Conservation (phyloP, 139 green algal species). For the Gonium pectorale region DNA sequence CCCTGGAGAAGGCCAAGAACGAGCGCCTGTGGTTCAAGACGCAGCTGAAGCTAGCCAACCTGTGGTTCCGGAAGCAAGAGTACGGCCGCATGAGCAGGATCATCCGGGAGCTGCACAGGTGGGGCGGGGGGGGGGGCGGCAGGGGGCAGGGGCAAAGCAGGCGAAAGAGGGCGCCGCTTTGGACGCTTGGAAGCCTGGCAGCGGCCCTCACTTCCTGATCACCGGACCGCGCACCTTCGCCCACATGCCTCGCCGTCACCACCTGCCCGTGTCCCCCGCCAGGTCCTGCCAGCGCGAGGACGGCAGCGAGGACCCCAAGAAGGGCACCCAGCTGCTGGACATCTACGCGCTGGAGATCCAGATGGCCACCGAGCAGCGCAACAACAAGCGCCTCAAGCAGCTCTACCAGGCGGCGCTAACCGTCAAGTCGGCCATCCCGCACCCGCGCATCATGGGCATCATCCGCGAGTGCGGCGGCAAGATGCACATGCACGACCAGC, state of each 20-base stretch:
- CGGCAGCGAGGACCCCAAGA: slow-evolving; percentile 94
- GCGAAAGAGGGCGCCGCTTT: too few relatives aligned
- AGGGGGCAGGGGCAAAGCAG: neutral
- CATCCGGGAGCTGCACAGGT: slow-evolving; percentile 92
- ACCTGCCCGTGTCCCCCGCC: too few relatives aligned
- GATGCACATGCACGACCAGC: slow-evolving; percentile 97
- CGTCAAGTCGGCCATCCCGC: slow-evolving; percentile 96
- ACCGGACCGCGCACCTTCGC: too few relatives aligned
- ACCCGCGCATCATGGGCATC: slow-evolving; percentile 97
- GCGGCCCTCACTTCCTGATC: too few relatives aligned
- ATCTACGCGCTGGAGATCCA: slow-evolving; percentile 99
- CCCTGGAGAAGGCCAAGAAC: slow-evolving; percentile 92
- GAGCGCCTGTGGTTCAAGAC: slow-evolving; percentile 99
- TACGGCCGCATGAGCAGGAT: slow-evolving; percentile 81
- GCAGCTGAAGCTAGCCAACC: slow-evolving; percentile 94
- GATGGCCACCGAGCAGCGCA: slow-evolving; percentile 95
- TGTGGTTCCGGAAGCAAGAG: slow-evolving; percentile 90
- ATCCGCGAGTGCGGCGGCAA: slow-evolving; percentile 98
- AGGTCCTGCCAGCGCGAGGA: slow-evolving; percentile 91
- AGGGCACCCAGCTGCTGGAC: slow-evolving; percentile 98
- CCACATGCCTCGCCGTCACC: too few relatives aligned
- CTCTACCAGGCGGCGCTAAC: slow-evolving; percentile 84
- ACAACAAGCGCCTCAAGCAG: slow-evolving; percentile 94
- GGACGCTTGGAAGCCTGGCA: too few relatives aligned
- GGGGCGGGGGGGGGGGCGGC: neutral